Percentiles rank a stretch among this genome's conserved stretches.
Conservation (phyloP, 2,329 filamentous ascomycete species). For the Fusarium tuaranense region DNA sequence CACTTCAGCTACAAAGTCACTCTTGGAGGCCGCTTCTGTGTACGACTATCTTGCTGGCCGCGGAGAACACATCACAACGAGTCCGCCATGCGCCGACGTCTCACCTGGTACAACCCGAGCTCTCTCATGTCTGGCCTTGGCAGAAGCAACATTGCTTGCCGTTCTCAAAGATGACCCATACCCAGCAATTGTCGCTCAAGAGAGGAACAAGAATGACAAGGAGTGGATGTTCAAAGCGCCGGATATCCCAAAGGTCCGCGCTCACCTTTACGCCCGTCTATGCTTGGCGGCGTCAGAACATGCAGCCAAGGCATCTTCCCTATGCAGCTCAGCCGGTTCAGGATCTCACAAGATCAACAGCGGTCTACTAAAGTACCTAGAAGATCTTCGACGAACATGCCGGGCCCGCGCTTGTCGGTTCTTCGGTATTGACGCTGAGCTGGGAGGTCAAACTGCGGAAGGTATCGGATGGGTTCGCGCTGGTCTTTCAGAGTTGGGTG, state of each 20-base stretch:
- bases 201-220: conserved; percentile 83
- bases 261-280: conserved; percentile 86
- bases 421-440: conserved; percentile 88
- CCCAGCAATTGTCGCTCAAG: conserved; percentile 82
- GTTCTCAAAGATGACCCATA: conserved; percentile 97
- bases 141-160: conserved; percentile 89
- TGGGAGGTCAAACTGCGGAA: conserved; percentile 82
- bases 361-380: conserved; percentile 77
- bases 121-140: conserved; percentile 76
- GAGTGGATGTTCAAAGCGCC: conserved; percentile 98
- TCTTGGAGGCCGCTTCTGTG: conserved; percentile 83
- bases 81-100: conserved; percentile 65
- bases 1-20: conserved; percentile 78
- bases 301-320: conserved; percentile 75
- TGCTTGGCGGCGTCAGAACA: conserved; percentile 92
- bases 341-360: conserved; percentile 68
- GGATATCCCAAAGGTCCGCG: conserved; percentile 87
- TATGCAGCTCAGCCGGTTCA: conserved; percentile 56
- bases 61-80: conserved; percentile 56
- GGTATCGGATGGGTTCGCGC: conserved; percentile 89
- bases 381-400: conserved; percentile 79
- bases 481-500: conserved; percentile 79
- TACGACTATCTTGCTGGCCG: conserved; percentile 77
- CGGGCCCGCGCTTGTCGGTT: conserved; percentile 90
- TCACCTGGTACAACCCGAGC: conserved; percentile 64